Base-by-base conservation (phyloP, 805 yeast genomes). In the Ogataea zsoltii region DNA sequence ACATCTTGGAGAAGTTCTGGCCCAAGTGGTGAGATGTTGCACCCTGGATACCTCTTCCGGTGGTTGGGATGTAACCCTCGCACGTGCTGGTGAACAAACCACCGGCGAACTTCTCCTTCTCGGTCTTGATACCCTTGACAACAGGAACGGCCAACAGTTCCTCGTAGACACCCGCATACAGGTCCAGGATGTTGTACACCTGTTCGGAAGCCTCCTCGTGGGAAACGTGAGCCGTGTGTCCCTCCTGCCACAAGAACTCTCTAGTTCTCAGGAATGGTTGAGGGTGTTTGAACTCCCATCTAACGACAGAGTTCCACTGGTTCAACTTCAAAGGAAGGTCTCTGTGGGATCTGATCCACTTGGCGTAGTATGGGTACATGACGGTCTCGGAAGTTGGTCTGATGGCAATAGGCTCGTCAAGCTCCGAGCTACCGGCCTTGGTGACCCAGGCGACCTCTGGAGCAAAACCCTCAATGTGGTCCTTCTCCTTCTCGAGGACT, bases 401-500 rank as follows among this genome's bases (percentile, higher is more conserved):
- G 58, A 94, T 94, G 51, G 99, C 99, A 61, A 94, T 89, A 60
- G 96, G 98, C 74, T 94, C 99, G 46, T 95, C 99, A 59, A 94
- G 77, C 40, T 94, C 98, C 28, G 96, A 85, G 26, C 73, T 67
- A 61, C 99, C 99, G 44, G 99, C 99, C 61, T 76, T 82, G 45
- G 99, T 94, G 57, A 94, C 99, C 99, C 99, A 94, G 19, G 99
- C 99, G 45, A 94, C 99, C 71, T 94, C 99, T 19, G 99, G 99
- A 38, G 99, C 99, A 67, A 94, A 94, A 36, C 99, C 99, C 71
- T 94, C 99, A 58, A 94, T 82, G 67, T 94, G 99, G 65, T 94
- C 99, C 72, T 94, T 94, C 76, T 94, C 99, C 73, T 84, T 89
- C 73, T 95, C 98, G 61, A 94, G 76, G 17, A 95, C 99, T 58